phyloP scores from a whole-genome alignment of 169 alveolate genomes.

The Amoebophrya sp. region DNA sequence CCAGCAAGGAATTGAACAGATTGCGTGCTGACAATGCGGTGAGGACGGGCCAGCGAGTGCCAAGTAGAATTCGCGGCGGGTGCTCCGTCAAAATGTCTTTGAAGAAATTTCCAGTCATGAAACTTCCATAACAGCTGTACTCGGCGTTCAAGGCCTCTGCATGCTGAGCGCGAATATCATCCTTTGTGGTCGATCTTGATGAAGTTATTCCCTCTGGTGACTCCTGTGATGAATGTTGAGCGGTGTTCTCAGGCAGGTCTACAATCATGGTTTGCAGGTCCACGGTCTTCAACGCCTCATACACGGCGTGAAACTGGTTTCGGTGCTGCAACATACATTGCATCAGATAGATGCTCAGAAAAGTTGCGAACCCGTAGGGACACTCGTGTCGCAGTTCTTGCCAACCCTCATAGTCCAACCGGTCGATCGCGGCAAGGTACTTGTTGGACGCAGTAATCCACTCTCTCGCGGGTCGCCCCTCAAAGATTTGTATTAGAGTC shows the following conservation, averaged over 20 bases:
- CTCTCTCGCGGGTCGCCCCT: background rate
- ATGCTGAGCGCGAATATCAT: no score
- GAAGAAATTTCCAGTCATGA: background rate
- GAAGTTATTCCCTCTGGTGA: no score
- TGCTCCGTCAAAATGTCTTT: background rate
- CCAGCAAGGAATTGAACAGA: background rate
- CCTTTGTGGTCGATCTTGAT: no score
- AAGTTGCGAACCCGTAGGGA: background rate
- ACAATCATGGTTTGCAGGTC: background rate
- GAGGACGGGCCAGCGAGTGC: slow-evolving; percentile 18
- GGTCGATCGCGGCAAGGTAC: background rate
- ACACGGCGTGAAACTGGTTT: background rate
- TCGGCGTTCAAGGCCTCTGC: background rate
- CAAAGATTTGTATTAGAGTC: background rate
- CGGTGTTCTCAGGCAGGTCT: background rate
- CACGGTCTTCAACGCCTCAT: background rate
- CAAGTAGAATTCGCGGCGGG: background rate
- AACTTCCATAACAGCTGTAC: background rate
- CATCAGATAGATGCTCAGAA: background rate
- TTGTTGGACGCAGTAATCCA: background rate
- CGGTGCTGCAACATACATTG: background rate
- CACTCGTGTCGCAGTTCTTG: background rate
- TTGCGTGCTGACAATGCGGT: background rate
- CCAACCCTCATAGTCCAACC: background rate
- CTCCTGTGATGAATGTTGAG: background rate